phyloP scores from a whole-genome alignment of 1,284 basidiomycete genomes.

The Naganishia liquefaciens region DNA sequence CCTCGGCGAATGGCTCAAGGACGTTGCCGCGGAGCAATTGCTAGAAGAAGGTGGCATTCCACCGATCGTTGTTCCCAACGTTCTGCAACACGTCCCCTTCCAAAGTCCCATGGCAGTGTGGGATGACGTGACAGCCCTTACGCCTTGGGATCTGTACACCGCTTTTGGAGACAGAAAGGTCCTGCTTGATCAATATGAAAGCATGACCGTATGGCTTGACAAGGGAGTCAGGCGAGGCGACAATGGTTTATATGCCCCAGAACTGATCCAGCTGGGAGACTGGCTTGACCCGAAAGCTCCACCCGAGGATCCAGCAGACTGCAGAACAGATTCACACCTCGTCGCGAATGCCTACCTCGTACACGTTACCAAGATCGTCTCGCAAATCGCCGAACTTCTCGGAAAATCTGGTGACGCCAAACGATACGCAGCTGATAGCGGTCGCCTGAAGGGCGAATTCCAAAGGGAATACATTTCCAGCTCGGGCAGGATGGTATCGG shows the following conservation, averaged over 20 bases:
- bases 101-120: conserved; percentile 34
- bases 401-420: conserved; percentile 28
- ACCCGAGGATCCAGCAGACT: conserved; percentile 38
- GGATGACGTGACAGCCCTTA: conserved; percentile 43
- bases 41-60: conserved; percentile 38
- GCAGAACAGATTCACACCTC: conserved; percentile 30
- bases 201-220: conserved; percentile 42
- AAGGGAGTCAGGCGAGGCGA: conserved; percentile 37
- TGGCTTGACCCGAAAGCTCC: conserved; percentile 44
- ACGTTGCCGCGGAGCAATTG: conserved; percentile 42
- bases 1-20: conserved; percentile 41
- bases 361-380: conserved; percentile 35
- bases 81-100: conserved; percentile 25
- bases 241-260: conserved; percentile 30
- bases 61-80: conserved; percentile 42
- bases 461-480: conserved; percentile 38
- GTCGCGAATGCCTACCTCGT: conserved; percentile 43
- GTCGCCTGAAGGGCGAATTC: conserved; percentile 35
- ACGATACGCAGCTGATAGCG: conserved; percentile 19
- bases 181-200: conserved; percentile 38
- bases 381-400: conserved; percentile 33
- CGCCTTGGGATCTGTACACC: conserved; percentile 39
- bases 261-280: conserved; percentile 40
- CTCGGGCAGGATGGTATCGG: conserved; percentile 35
- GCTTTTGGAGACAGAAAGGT: conserved; percentile 38